These are phyloP conservation scores for apple (Malus domestica) DNA, from an alignment of 306 rosid species.

Conservation along the genomic window DNA sequence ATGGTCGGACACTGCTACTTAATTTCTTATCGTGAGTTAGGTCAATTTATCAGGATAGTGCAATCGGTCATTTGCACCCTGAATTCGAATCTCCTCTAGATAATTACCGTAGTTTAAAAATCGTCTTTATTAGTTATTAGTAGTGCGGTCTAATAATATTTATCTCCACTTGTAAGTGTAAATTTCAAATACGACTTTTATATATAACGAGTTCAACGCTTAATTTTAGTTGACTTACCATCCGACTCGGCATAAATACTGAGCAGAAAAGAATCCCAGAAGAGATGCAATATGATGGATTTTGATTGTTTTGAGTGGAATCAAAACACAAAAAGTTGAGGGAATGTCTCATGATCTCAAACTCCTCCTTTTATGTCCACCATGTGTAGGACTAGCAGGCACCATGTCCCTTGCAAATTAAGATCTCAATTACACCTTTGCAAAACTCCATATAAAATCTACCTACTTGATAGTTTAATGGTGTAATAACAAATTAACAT, in stretches of 20 bases:
- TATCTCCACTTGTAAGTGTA: no score
- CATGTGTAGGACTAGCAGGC: slow-evolving; percentile 17
- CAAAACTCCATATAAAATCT: slow-evolving; percentile 13
- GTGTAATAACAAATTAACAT: neutral
- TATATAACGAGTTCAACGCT: no score
- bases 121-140: no score
- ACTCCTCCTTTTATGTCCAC: slow-evolving; percentile 54
- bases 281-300: slow-evolving; percentile 18
- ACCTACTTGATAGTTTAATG: neutral
- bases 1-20: neutral
- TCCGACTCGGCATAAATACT: no score
- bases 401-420: slow-evolving; percentile 32
- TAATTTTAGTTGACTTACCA: no score
- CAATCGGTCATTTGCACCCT: no score
- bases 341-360: slow-evolving; percentile 35
- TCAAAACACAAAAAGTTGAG: slow-evolving; percentile 7
- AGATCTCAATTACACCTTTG: slow-evolving; percentile 23
- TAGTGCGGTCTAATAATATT: no score
- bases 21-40: neutral
- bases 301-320: slow-evolving; percentile 15
- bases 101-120: no score
- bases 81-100: no score
- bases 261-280: slow-evolving; percentile 15
- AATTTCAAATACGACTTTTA: no score
- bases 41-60: no score